Evolutionary conservation across 345 rosid species (phyloP), one percentile per base, ranked within the genome.

Genomic region (Brassica napus): DNA sequence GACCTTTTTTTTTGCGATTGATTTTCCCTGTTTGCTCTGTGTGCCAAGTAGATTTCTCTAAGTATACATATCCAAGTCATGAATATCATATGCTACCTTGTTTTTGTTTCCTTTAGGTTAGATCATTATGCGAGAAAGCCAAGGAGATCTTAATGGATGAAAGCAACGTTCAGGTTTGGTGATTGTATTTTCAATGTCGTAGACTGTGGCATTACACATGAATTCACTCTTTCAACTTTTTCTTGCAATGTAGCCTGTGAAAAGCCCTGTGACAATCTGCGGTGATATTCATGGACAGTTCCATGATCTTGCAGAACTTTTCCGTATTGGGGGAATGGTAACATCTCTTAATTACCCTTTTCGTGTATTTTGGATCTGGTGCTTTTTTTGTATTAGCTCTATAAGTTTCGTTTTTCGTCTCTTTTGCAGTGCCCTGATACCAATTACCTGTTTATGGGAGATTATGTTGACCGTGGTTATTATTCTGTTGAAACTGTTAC

Each of bases 401-500:
- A 68, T 8, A 3, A 49, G 3, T 61, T 34, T 79, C 35, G 26
- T 6, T 54, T 55, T 78, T 66, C 11, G 30, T 32, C 69, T 69
- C 32, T 61, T 84, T 35, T 68, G 68, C 82, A 94, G 98, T 94
- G 97, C 81, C 98, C 98, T 54, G 98, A 93, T 83, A 91, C 97
- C 74, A 93, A 90, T 86, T 93, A 93, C 85, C 85, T 93, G 79
- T 93, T 94, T 79, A 94, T 94, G 97, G 97, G 98, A 82, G 97
- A 94, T 80, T 92, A 94, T 77, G 98, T 94, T 55, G 97, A 94
- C 73, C 97, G 97, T 82, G 97, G 97, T 32, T 94, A 94, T 82
- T 94, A 94, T 81, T 94, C 98, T 47, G 95, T 94, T 62, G 98
- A 94, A 85, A 94, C 98, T 75, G 97, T 94, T 32, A 88, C 98